A percentile compares a stretch with the other conserved stretches of the same genome.
Conservation (phyloP, 108 stramenopile genomes). For the Cyclotella choctawhatcheeana region DNA sequence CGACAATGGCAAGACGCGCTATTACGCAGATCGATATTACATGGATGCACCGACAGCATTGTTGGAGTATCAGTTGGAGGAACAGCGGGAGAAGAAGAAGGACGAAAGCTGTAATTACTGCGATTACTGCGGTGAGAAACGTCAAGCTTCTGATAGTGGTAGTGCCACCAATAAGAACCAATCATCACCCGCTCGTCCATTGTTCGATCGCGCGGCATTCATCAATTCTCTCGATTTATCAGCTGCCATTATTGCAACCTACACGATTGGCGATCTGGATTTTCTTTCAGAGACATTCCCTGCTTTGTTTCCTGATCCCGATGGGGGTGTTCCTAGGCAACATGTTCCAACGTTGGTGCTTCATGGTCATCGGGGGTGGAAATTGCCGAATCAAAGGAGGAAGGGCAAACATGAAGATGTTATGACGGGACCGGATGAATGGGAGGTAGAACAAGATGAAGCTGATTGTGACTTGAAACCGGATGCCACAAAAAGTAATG, state of each 20-base stretch:
- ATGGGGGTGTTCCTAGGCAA: background rate
- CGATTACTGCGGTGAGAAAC: conserved; percentile 46
- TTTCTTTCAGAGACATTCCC: conserved; percentile 26
- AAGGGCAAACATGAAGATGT: background rate
- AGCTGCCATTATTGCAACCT: conserved; percentile 76
- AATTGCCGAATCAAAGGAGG: background rate
- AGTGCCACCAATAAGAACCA: background rate
- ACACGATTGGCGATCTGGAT: conserved; percentile 46
- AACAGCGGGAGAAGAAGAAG: background rate
- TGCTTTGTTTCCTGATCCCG: conserved; percentile 43
- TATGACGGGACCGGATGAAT: background rate
- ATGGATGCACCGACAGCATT: conserved; percentile 50
- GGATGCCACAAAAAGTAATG: background rate
- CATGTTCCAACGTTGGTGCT: conserved; percentile 74
- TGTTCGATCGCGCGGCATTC: conserved; percentile 68
- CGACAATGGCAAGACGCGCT: conserved; percentile 40
- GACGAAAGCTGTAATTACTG: conserved; percentile 24
- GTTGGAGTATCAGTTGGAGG: conserved; percentile 30
- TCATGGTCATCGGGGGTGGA: conserved; percentile 71
- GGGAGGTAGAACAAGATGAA: background rate
- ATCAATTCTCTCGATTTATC: conserved; percentile 66
- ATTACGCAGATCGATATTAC: conserved; percentile 53
- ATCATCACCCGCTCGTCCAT: conserved; percentile 17
- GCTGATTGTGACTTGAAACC: background rate
- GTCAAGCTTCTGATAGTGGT: background rate